Conservation (phyloP, 352 stramenopile genomes). For the Pythium insidiosum region DNA sequence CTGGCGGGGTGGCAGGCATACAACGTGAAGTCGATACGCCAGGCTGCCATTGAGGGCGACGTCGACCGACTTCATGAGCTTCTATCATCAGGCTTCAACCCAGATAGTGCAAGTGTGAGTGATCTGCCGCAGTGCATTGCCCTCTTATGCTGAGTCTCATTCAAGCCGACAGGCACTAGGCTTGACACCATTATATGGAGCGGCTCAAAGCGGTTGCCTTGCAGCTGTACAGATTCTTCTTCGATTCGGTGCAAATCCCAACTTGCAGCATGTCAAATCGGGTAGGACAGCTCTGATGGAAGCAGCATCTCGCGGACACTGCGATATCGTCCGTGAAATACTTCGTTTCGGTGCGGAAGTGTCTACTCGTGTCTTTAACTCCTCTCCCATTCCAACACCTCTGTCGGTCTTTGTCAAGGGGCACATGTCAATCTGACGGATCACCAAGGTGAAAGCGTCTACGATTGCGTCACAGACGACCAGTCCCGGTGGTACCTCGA, state of each 20-base stretch:
- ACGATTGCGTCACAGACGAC: constrained; percentile 30
- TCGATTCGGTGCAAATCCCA: constrained; percentile 29
- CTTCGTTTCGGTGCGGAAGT: constrained; percentile 41
- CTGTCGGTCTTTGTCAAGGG: constrained; percentile 12
- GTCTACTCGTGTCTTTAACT: neutral
- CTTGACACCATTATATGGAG: constrained; percentile 49
- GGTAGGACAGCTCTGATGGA: constrained; percentile 59
- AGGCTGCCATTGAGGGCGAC: constrained; percentile 54
- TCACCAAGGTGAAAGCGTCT: constrained; percentile 33
- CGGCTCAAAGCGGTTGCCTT: constrained; percentile 37
- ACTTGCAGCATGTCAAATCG: constrained; percentile 44
- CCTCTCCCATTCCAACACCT: neutral
- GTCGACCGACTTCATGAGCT: constrained; percentile 34
- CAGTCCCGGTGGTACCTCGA: constrained; percentile 22
- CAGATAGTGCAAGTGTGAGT: constrained; percentile 50
- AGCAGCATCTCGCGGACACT: constrained; percentile 27
- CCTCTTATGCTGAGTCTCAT: too few relatives aligned
- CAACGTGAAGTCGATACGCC: constrained; percentile 58
- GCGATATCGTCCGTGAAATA: constrained; percentile 34
- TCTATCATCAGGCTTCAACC: constrained; percentile 38
- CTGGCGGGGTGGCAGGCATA: constrained; percentile 43
- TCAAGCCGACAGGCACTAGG: constrained; percentile 39
- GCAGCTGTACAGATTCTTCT: constrained; percentile 41
- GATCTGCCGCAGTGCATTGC: too few relatives aligned
- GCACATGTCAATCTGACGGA: constrained; percentile 33